Evolutionary conservation across 2,329 filamentous ascomycete species (phyloP).

Genomic region (Stachybotrys echinatus): DNA sequence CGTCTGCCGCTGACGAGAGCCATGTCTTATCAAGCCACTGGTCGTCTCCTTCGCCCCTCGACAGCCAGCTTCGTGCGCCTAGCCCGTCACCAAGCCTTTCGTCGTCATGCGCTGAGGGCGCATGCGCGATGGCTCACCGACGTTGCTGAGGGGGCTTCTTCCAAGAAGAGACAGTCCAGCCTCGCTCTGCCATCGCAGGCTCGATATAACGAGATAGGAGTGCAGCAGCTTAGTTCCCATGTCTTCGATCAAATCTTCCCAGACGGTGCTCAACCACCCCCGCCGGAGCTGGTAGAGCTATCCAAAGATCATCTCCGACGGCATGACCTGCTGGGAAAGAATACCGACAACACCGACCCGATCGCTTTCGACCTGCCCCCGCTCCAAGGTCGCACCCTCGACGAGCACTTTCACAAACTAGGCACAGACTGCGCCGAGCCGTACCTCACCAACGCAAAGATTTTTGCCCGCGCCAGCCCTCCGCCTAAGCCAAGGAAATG

Average conservation of each 20-base stretch:
- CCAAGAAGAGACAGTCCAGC: conserved; percentile 13
- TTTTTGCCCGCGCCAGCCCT: conserved; percentile 61
- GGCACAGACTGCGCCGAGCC: conserved; percentile 85
- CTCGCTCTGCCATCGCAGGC: conserved; percentile 42
- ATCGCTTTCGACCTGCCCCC: conserved; percentile 81
- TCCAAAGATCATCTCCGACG: conserved; percentile 76
- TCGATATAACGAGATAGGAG: conserved; percentile 86
- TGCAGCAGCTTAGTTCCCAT: conserved; percentile 85
- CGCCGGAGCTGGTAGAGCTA: conserved; percentile 70
- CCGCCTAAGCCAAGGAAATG: conserved; percentile 63
- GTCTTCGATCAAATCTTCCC: conserved; percentile 82
- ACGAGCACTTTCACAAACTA: conserved; percentile 90
- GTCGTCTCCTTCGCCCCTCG: conserved; percentile 33
- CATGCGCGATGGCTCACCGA: conserved; percentile 40
- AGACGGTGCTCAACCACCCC: conserved; percentile 46
- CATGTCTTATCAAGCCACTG: conserved; percentile 23
- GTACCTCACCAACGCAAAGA: conserved; percentile 68
- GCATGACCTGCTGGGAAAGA: conserved; percentile 88
- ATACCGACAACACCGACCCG: conserved; percentile 68
- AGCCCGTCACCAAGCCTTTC: conserved; percentile 41
- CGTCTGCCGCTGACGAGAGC: neutral
- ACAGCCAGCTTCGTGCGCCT: conserved; percentile 45
- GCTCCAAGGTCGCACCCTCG: conserved; percentile 73
- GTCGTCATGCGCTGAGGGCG: conserved; percentile 25
- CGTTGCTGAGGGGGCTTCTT: conserved; percentile 17